These are phyloP conservation scores for Hyaloperonospora arabidopsidis DNA, from an alignment of 352 stramenopile species.

Conservation along the genomic window DNA sequence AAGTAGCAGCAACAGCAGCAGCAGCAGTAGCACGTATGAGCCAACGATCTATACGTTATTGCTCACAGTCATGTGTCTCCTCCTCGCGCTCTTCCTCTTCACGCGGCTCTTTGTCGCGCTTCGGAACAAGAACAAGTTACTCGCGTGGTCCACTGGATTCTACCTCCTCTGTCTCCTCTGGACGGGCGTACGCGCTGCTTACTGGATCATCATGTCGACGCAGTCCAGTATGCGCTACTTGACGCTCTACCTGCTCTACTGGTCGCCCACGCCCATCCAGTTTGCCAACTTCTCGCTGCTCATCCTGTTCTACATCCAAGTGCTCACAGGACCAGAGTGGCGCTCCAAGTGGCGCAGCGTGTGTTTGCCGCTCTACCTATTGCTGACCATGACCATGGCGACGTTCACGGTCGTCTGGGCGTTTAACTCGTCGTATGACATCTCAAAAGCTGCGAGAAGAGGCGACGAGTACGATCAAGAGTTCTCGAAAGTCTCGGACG, in stretches of 20 bases:
- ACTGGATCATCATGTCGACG: slow-evolving; percentile 80
- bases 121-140: slow-evolving; percentile 76
- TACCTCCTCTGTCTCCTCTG: slow-evolving; percentile 73
- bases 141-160: slow-evolving; percentile 81
- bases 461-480: slow-evolving; percentile 81
- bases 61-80: slow-evolving; percentile 67
- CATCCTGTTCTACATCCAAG: slow-evolving; percentile 85
- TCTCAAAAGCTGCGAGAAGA: slow-evolving; percentile 50
- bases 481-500: slow-evolving; percentile 69
- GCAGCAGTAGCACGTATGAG: slow-evolving; percentile 36
- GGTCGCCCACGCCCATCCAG: slow-evolving; percentile 79
- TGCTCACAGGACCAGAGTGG: slow-evolving; percentile 73
- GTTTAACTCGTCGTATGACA: slow-evolving; percentile 80
- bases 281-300: slow-evolving; percentile 86
- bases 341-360: slow-evolving; percentile 63
- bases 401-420: slow-evolving; percentile 83
- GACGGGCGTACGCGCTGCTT: slow-evolving; percentile 70
- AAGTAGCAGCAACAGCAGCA: slow-evolving; percentile 16
- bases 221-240: slow-evolving; percentile 69
- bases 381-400: slow-evolving; percentile 74
- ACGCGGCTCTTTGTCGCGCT: slow-evolving; percentile 54
- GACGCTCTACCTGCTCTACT: slow-evolving; percentile 82
- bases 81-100: slow-evolving; percentile 67
- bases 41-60: slow-evolving; percentile 70
- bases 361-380: slow-evolving; percentile 76